Conservation (phyloP, 176 grass and related monocot species). For the Leersia perrieri region DNA sequence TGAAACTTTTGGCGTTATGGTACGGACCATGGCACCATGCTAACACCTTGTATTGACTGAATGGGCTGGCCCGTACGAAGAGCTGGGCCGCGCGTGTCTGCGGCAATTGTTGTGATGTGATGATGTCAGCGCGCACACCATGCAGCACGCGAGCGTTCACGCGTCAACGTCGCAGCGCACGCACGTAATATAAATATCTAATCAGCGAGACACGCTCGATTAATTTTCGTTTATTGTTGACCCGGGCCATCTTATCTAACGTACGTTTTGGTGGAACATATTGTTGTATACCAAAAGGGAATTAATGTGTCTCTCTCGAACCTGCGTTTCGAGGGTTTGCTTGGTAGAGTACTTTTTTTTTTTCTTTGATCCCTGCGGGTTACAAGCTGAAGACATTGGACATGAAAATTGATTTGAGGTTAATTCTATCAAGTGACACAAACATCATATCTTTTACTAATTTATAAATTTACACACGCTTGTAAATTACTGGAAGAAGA, state of each 20-base stretch:
- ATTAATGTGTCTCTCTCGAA: neutral
- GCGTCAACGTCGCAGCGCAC: neutral
- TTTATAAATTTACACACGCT: no score
- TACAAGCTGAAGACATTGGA: no score
- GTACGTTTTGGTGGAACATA: neutral
- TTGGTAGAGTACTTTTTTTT: neutral
- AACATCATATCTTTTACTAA: no score
- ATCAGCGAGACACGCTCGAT: neutral
- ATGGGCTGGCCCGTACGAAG: neutral
- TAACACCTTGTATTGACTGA: neutral
- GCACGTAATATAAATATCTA: neutral
- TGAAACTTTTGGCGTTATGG: neutral
- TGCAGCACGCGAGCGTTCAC: neutral
- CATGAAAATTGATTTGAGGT: no score
- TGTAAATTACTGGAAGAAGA: no score
- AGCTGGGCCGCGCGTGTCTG: no score
- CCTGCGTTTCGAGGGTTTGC: neutral
- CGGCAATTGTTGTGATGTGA: no score
- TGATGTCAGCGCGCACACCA: neutral
- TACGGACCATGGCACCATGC: no score
- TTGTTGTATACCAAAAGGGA: neutral
- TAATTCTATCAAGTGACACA: no score
- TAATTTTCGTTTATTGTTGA: neutral
- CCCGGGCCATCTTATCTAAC: neutral
- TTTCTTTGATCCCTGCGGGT: no score